Evolutionary conservation across 2,329 filamentous ascomycete genomes (phyloP).

Genomic region (Xylaria sp.): DNA sequence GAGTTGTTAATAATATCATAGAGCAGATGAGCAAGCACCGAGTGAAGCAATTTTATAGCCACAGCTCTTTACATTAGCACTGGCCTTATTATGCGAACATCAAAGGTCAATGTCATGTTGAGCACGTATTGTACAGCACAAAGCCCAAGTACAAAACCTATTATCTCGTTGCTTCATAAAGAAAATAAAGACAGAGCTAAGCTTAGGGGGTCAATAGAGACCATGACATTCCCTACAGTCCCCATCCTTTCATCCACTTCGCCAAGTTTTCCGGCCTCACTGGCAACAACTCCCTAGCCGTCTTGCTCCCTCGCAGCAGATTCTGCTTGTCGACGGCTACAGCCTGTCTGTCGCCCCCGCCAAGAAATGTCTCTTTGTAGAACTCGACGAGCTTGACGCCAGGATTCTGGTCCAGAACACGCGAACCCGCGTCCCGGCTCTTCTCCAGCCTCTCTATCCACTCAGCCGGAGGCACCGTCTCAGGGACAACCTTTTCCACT

Average conservation of each 20-base stretch:
- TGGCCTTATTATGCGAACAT: background rate
- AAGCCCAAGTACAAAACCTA: too few species aligned
- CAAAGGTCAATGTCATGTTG: too few species aligned
- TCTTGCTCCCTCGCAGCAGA: slow-evolving; percentile 15
- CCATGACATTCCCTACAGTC: background rate
- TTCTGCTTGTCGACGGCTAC: slow-evolving; percentile 15
- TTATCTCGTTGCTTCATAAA: too few species aligned
- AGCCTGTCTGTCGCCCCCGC: background rate
- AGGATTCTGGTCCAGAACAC: slow-evolving; percentile 20
- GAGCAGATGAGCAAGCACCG: too few species aligned
- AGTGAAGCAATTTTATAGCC: background rate
- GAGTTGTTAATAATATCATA: too few species aligned
- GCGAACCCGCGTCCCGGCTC: slow-evolving; percentile 8
- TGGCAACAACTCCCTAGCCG: slow-evolving; percentile 12
- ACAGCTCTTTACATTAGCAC: too few species aligned
- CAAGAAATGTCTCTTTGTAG: slow-evolving; percentile 25
- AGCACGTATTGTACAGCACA: too few species aligned
- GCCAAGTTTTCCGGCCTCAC: slow-evolving; percentile 14
- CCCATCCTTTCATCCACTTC: slow-evolving; percentile 29
- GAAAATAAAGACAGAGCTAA: too few species aligned
- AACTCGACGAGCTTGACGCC: slow-evolving; percentile 27
- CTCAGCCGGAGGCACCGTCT: slow-evolving; percentile 17
- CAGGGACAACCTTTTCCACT: slow-evolving; percentile 11
- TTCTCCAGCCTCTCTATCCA: slow-evolving; percentile 23
- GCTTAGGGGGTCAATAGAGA: background rate